A percentile compares a stretch with the other conserved stretches of the same genome.
Evolutionary conservation across 2,329 filamentous ascomycete genomes (phyloP).

Genomic region (Harringtonia aguacate): DNA sequence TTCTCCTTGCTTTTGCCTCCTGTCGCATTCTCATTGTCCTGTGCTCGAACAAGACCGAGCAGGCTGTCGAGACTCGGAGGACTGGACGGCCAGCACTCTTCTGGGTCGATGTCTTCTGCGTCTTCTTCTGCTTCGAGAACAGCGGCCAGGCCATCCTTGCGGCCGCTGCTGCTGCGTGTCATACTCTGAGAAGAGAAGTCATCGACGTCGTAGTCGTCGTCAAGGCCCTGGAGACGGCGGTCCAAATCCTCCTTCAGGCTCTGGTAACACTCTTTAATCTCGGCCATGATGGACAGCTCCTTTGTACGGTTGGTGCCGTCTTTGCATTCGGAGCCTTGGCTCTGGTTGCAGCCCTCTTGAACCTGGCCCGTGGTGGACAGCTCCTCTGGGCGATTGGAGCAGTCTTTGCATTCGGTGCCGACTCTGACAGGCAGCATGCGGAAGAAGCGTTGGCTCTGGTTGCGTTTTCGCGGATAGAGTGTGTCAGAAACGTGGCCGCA

Average conservation of each 20-base stretch:
- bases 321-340: no score
- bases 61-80: background rate
- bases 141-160: no score
- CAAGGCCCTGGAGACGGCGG: background rate
- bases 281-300: background rate
- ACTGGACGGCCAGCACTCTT: background rate
- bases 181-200: no score
- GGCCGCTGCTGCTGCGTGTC: no score
- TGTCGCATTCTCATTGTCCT: no score
- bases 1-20: background rate
- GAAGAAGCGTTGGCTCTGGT: background rate
- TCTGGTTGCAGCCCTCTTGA: no score
- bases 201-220: background rate
- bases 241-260: background rate
- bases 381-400: background rate
- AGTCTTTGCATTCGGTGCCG: background rate
- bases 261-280: background rate
- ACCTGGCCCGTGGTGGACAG: no score
- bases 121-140: no score
- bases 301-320: background rate
- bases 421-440: background rate
- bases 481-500: slow-evolving; percentile 4
- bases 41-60: no score
- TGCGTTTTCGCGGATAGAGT: background rate
- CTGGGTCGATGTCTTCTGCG: background rate